Evolutionary conservation across 208 protist genomes (phyloP), one percentile per base, ranked within the genome.

Genomic region (Acanthamoeba lenticulata): DNA sequence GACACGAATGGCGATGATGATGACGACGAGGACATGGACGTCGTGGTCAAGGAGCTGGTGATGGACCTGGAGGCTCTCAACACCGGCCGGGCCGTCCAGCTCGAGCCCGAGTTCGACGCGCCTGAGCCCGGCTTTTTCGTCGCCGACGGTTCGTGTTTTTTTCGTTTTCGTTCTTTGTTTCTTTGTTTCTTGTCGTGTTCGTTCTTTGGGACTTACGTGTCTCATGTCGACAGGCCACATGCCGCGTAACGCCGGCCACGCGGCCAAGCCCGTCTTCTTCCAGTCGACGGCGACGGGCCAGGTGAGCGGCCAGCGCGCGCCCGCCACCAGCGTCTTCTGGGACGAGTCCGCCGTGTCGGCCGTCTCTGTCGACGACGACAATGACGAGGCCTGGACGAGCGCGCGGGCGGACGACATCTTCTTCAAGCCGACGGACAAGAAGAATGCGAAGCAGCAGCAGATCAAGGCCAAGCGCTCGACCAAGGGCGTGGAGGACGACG

Each of bases 181-280:
- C 52, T 21, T 60, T 60, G 52, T 60, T n/a, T n/a, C n/a, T n/a
- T n/a, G n/a, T n/a, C n/a, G n/a, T n/a, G n/a, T n/a, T n/a, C n/a
- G n/a, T n/a, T n/a, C n/a, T n/a, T n/a, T n/a, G n/a, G n/a, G n/a
- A n/a, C n/a, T n/a, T n/a, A n/a, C n/a, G n/a, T n/a, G n/a, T n/a
- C n/a, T n/a, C n/a, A n/a, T n/a, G n/a, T n/a, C n/a, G n/a, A 72
- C 72, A 83, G 72, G 49, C 11, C n/a, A 34, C 42, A 83, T 83
- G 72, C 72, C 72, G 13, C 11, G 24, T 13, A 83, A 83, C 49
- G 9, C 38, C 2, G 72, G 72, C 6, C 34, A 49, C n/a, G 72
- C 72, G 24, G 72, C 72, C 4, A 44, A 83, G 42, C 42, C 72
- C 36, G 72, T 83, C 19, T 83, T 83, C 42, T 83, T 52, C 42